Percentiles rank a stretch among this genome's conserved stretches.
Conservation (phyloP, 2,329 filamentous ascomycete genomes). For the Tetracladium maxilliforme region DNA sequence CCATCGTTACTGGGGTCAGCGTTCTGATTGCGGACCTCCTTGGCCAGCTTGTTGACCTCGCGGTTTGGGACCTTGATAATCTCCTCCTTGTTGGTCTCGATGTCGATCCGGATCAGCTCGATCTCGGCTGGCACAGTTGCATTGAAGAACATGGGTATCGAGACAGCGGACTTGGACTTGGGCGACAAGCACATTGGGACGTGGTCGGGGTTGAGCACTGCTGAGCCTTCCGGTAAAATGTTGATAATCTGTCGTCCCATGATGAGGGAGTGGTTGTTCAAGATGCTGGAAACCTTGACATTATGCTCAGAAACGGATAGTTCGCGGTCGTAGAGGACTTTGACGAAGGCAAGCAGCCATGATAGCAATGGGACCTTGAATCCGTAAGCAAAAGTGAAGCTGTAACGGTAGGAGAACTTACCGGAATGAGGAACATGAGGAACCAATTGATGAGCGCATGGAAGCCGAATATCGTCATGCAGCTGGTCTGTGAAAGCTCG, state of each 20-base stretch:
- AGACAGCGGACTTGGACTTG: constrained; percentile 40
- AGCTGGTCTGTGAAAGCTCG: constrained; percentile 68
- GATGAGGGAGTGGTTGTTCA: constrained; percentile 88
- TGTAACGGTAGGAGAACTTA: constrained; percentile 23
- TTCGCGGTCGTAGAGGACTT: constrained; percentile 83
- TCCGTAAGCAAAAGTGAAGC: constrained; percentile 2
- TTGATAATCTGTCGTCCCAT: constrained; percentile 96
- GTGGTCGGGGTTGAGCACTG: constrained; percentile 70
- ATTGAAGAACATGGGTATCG: constrained; percentile 82
- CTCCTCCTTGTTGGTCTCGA: constrained; percentile 69
- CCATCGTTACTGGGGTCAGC: constrained; percentile 39
- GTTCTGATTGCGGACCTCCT: constrained; percentile 48
- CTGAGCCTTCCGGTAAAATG: constrained; percentile 85
- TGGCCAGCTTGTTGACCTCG: constrained; percentile 57
- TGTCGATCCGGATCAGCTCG: constrained; percentile 75
- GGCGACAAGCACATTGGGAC: constrained; percentile 69
- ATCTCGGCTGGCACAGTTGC: constrained; percentile 80
- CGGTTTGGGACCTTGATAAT: constrained; percentile 59
- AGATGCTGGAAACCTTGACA: constrained; percentile 74
- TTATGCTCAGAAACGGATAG: constrained; percentile 84
- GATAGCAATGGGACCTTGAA: constrained; percentile 54
- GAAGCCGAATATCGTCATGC: constrained; percentile 52
- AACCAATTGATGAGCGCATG: constrained; percentile 68
- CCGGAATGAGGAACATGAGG: constrained; percentile 83
- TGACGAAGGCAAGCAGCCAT: constrained; percentile 59